These are phyloP conservation scores for Fusarium sp. DNA, from an alignment of 2,329 filamentous ascomycete genomes.

Conservation along the genomic window DNA sequence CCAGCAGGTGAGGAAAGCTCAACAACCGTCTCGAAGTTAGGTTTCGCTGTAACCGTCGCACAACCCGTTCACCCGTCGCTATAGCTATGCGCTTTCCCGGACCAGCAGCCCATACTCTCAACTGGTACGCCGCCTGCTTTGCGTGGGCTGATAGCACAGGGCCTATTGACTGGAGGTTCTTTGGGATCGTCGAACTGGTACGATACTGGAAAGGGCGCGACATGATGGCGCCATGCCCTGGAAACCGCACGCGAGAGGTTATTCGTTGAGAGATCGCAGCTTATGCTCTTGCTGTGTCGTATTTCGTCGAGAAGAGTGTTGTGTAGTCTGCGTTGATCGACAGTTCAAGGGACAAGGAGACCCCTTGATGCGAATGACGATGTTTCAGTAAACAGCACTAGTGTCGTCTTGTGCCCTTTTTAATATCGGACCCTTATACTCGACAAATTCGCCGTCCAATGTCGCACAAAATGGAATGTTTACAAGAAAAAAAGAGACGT, in stretches of 20 bases:
- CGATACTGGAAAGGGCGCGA: constrained; percentile 40
- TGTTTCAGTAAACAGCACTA: constrained; percentile 10
- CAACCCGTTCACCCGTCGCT: constrained; percentile 45
- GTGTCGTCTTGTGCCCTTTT: constrained; percentile 3
- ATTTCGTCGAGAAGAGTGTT: background rate
- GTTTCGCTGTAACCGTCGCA: constrained; percentile 53
- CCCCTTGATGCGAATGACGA: constrained; percentile 25
- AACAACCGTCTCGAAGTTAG: constrained; percentile 63
- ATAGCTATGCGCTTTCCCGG: constrained; percentile 54
- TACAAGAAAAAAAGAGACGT: constrained; percentile 4
- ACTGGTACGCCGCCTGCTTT: constrained; percentile 44
- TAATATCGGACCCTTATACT: background rate
- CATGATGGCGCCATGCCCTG: constrained; percentile 50
- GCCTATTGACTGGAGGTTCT: constrained; percentile 37
- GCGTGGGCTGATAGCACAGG: constrained; percentile 39
- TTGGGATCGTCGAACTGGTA: constrained; percentile 27
- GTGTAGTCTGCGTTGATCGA: constrained; percentile 23
- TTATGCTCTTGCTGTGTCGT: background rate
- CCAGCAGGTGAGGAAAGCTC: constrained; percentile 74
- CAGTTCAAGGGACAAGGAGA: constrained; percentile 29
- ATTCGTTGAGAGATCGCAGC: background rate
- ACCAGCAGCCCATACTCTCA: constrained; percentile 58
- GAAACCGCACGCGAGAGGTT: background rate
- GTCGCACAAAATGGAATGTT: background rate
- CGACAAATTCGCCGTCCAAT: background rate